phyloP scores from a whole-genome alignment of 2,329 filamentous ascomycete species.

The Fusarium citri region DNA sequence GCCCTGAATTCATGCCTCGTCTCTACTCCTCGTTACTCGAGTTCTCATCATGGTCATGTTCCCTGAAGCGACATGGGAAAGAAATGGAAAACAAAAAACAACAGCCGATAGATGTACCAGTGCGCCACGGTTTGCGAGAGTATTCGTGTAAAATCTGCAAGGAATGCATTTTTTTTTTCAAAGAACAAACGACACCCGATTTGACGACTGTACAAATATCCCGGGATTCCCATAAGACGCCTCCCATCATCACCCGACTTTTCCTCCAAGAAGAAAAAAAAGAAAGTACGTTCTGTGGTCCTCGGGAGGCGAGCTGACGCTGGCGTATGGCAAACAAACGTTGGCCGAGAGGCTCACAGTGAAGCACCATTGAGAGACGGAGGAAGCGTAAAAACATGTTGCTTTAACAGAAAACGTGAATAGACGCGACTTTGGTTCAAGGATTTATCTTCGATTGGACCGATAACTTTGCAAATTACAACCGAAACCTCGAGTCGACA shows the following conservation, averaged over 20 bases:
- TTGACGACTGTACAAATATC: conserved; percentile 48
- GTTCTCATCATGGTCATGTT: conserved; percentile 39
- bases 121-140: conserved; percentile 39
- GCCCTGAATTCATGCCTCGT: conserved; percentile 33
- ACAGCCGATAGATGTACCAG: conserved; percentile 36
- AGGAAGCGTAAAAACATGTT: conserved; percentile 42
- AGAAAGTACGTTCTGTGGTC: conserved; percentile 45
- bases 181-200: conserved; percentile 45
- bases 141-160: conserved; percentile 41
- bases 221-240: conserved; percentile 47
- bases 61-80: conserved; percentile 18
- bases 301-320: conserved; percentile 41
- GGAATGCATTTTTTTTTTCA: conserved; percentile 48
- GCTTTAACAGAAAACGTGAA: conserved; percentile 45
- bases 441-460: conserved; percentile 66
- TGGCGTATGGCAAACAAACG: conserved; percentile 35
- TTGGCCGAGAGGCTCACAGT: conserved; percentile 47
- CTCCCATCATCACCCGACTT: conserved; percentile 48
- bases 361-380: conserved; percentile 46
- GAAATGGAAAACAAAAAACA: conserved; percentile 20
- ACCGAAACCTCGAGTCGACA: conserved; percentile 63
- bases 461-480: conserved; percentile 69
- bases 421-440: conserved; percentile 51
- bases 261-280: conserved; percentile 47
- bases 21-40: conserved; percentile 35